Conservation (phyloP, 2,329 filamentous ascomycete genomes). For the Exserohilum rostratum region DNA sequence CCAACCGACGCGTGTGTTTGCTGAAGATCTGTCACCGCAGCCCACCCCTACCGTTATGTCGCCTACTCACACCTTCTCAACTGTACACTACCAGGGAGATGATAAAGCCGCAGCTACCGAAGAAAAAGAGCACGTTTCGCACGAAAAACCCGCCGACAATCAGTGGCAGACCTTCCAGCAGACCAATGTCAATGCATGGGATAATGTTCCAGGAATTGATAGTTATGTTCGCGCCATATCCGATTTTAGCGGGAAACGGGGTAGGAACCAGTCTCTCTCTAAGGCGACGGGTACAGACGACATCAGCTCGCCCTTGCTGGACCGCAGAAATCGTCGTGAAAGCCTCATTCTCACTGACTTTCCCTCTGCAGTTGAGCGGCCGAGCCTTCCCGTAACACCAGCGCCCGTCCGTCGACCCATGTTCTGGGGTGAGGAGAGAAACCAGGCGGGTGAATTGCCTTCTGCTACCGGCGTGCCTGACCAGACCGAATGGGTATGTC, state of each 20-base stretch:
- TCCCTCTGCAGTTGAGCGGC: constrained; percentile 78
- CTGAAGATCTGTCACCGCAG: constrained; percentile 56
- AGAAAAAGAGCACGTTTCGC: constrained; percentile 19
- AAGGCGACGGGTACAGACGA: constrained; percentile 34
- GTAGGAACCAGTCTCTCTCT: constrained; percentile 50
- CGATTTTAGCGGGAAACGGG: constrained; percentile 65
- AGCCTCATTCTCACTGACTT: constrained; percentile 83
- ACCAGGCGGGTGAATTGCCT: constrained; percentile 67
- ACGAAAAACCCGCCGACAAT: constrained; percentile 51
- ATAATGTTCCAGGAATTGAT: constrained; percentile 85
- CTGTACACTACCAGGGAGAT: constrained; percentile 37
- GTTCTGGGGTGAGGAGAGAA: constrained; percentile 69
- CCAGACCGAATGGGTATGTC: constrained; percentile 94
- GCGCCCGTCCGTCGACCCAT: constrained; percentile 74
- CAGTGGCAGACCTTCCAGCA: constrained; percentile 77
- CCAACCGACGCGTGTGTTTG: constrained; percentile 69
- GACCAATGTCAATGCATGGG: constrained; percentile 79
- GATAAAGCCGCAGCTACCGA: constrained; percentile 14
- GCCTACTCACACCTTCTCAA: constrained; percentile 36
- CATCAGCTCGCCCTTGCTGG: constrained; percentile 41
- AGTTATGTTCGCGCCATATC: constrained; percentile 78
- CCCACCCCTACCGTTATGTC: constrained; percentile 42
- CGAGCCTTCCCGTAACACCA: constrained; percentile 88
- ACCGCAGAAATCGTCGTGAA: constrained; percentile 51
- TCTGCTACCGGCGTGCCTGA: constrained; percentile 81